Evolutionary conservation across 2,329 filamentous ascomycete genomes (phyloP).

Genomic region (Cladophialophora carrionii): DNA sequence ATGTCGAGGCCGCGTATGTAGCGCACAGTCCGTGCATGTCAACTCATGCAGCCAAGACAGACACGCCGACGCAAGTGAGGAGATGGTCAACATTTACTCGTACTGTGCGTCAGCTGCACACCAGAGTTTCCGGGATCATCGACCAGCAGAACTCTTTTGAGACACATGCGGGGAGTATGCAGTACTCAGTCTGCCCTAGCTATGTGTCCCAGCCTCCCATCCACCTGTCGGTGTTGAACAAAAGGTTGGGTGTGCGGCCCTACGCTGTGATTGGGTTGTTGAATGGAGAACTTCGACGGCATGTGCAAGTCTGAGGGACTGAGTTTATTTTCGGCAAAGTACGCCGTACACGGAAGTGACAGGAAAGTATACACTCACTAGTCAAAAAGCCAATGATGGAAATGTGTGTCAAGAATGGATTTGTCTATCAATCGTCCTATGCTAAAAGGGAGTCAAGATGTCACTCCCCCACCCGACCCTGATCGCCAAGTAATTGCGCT

Average conservation of each 20-base stretch:
- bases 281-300: background rate
- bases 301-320: slow-evolving; percentile 10
- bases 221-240: background rate
- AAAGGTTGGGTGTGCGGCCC: background rate
- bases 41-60: background rate
- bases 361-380: background rate
- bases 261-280: background rate
- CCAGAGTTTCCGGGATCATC: background rate
- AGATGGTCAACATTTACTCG: background rate
- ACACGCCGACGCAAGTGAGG: background rate
- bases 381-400: background rate
- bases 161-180: background rate
- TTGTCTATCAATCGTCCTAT: slow-evolving; percentile 4
- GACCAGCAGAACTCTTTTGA: background rate
- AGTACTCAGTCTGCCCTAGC: background rate
- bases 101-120: background rate
- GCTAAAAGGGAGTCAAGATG: slow-evolving; percentile 21
- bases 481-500: background rate
- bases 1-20: slow-evolving; percentile 1
- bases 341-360: background rate
- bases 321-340: background rate
- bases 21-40: background rate
- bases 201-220: background rate
- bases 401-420: background rate
- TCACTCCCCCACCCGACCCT: slow-evolving; percentile 7